phyloP scores from a whole-genome alignment of 441 rosid genomes.

The Aquilaria agallochum region DNA sequence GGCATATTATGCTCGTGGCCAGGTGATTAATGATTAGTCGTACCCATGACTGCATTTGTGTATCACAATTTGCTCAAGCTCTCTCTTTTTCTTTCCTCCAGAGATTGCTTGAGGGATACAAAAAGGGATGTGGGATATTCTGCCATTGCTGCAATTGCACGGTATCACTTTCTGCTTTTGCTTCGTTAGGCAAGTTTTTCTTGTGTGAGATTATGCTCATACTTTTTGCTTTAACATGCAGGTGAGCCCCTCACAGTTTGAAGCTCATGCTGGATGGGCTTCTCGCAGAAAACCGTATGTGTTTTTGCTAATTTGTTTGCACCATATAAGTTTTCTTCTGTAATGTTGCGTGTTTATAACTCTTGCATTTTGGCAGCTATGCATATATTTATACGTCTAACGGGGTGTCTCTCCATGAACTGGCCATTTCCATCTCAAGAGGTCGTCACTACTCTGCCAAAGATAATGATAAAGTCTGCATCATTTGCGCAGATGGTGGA shows the following conservation, averaged over 20 bases:
- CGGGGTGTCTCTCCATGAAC: slow-evolving; percentile 94
- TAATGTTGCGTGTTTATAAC: background rate
- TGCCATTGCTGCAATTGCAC: slow-evolving; percentile 91
- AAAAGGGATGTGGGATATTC: slow-evolving; percentile 75
- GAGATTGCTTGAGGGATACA: slow-evolving; percentile 93
- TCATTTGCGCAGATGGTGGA: slow-evolving; percentile 86
- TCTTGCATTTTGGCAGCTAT: slow-evolving; percentile 51
- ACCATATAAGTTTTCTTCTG: background rate
- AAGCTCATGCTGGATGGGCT: slow-evolving; percentile 99
- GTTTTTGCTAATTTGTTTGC: slow-evolving; percentile 8
- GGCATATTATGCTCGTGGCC: slow-evolving; percentile 74
- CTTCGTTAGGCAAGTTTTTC: slow-evolving; percentile 7
- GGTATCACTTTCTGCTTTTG: slow-evolving; percentile 46
- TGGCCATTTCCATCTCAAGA: slow-evolving; percentile 85
- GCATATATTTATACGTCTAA: slow-evolving; percentile 89
- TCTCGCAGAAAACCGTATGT: slow-evolving; percentile 94
- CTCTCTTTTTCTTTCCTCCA: slow-evolving; percentile 30
- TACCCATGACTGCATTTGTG: no score
- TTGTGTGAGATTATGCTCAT: background rate
- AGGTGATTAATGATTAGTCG: slow-evolving; percentile 34
- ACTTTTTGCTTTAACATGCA: slow-evolving; percentile 32
- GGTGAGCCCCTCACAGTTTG: slow-evolving; percentile 98
- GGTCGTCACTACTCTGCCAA: slow-evolving; percentile 67
- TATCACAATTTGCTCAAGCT: no score
- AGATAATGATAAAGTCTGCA: slow-evolving; percentile 83